phyloP scores from a whole-genome alignment of 257 asterid species.

The Mentha longifolia region DNA sequence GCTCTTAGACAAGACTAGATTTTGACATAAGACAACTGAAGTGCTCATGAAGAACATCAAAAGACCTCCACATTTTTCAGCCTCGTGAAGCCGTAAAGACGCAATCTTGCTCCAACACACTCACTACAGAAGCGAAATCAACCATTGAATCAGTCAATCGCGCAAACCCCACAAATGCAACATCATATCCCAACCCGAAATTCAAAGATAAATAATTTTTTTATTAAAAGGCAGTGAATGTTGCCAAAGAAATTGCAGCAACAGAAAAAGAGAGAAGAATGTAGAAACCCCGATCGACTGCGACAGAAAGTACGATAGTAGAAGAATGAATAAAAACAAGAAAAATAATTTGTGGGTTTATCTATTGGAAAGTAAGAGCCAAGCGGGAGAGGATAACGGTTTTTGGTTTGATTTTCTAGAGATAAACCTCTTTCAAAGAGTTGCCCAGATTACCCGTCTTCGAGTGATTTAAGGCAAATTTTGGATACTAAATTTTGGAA shows the following conservation, averaged over 20 bases:
- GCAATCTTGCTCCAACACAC: conserved; percentile 46
- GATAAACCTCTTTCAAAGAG: conserved; percentile 42
- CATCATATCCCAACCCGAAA: conserved; percentile 30
- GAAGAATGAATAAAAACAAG: conserved; percentile 5
- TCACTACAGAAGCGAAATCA: conserved; percentile 30
- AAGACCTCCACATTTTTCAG: conserved; percentile 67
- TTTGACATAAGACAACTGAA: conserved; percentile 70
- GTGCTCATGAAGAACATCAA: conserved; percentile 87
- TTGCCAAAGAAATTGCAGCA: neutral
- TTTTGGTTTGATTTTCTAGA: conserved; percentile 35
- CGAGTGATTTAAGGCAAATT: conserved; percentile 25
- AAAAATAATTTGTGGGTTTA: conserved; percentile 35
- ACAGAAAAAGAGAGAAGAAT: neutral
- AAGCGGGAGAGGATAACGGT: conserved; percentile 59
- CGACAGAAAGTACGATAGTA: conserved; percentile 16
- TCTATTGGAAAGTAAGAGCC: conserved; percentile 43
- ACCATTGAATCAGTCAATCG: conserved; percentile 45
- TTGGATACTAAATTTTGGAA: conserved; percentile 8
- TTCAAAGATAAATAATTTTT: conserved; percentile 21
- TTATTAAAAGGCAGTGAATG: neutral
- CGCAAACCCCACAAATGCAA: conserved; percentile 42
- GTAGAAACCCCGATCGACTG: conserved; percentile 32
- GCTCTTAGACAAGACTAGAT: conserved; percentile 47
- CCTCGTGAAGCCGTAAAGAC: conserved; percentile 49
- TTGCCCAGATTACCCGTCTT: conserved; percentile 20